Conservation (phyloP, 192 early-diverging fungal species). For the Coemansia sp. region DNA sequence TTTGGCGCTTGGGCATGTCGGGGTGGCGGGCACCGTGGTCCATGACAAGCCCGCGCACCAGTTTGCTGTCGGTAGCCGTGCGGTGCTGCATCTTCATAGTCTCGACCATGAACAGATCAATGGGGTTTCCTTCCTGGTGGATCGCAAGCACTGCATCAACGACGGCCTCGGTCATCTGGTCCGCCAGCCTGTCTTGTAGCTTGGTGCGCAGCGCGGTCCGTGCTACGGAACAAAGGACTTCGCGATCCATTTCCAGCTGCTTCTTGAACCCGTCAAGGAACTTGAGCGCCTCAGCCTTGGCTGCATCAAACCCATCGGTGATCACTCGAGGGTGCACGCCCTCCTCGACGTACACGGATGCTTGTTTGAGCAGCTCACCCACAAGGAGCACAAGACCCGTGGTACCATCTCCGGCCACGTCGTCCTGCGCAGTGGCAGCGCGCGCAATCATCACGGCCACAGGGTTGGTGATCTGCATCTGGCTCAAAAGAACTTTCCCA, state of each 20-base stretch:
- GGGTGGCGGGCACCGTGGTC: slow-evolving; percentile 99
- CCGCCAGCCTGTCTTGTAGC: slow-evolving; percentile 86
- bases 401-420: slow-evolving; percentile 98
- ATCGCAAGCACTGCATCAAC: slow-evolving; percentile 96
- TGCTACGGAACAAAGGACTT: slow-evolving; percentile 84
- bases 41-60: slow-evolving; percentile 93
- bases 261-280: slow-evolving; percentile 90
- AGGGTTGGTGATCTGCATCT: slow-evolving; percentile 99
- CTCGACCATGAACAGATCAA: slow-evolving; percentile 99
- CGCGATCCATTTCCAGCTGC: slow-evolving; percentile 77
- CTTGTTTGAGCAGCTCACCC: slow-evolving; percentile 96
- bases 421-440: slow-evolving; percentile 98
- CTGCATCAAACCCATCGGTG: slow-evolving; percentile 95
- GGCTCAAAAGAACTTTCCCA: slow-evolving; percentile 96
- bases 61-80: slow-evolving; percentile 92
- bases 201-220: slow-evolving; percentile 97
- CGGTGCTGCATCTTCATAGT: slow-evolving; percentile 99
- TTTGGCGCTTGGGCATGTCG: slow-evolving; percentile 96
- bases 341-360: slow-evolving; percentile 90
- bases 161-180: slow-evolving; percentile 90
- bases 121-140: slow-evolving; percentile 74
- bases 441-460: slow-evolving; percentile 99
- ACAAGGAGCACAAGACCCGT: slow-evolving; percentile 96
- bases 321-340: slow-evolving; percentile 95
- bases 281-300: slow-evolving; percentile 92